phyloP scores from a whole-genome alignment of 176 grass and related monocot genomes.

The Aegilops tauschii region DNA sequence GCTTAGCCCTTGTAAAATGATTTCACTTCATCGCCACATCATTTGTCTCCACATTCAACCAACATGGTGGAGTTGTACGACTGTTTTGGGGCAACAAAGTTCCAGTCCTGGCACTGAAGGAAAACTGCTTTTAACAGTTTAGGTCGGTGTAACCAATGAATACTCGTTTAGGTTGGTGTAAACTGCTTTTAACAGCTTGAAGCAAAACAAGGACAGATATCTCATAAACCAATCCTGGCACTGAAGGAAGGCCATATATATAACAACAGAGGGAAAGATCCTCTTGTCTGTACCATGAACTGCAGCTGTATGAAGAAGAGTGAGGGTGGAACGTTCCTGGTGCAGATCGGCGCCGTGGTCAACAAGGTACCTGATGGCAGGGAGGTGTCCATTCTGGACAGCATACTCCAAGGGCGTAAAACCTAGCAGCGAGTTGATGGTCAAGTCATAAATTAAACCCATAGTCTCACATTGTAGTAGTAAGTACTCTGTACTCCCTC shows the following conservation, averaged over 20 bases:
- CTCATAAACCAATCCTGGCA: too few relatives aligned
- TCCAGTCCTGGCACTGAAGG: too few relatives aligned
- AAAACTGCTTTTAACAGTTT: too few relatives aligned
- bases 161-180: too few relatives aligned
- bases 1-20: neutral
- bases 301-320: slow-evolving; percentile 11
- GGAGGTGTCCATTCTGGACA: neutral
- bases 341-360: slow-evolving; percentile 32
- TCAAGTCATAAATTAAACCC: too few relatives aligned
- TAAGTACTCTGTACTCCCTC: too few relatives aligned
- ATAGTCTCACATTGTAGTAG: too few relatives aligned
- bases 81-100: too few relatives aligned
- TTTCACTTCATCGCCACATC: neutral
- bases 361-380: slow-evolving; percentile 12
- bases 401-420: slow-evolving; percentile 8
- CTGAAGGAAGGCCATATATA: neutral
- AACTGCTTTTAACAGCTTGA: too few relatives aligned
- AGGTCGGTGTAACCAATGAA: too few relatives aligned
- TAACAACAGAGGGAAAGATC: neutral
- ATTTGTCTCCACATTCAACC: neutral
- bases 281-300: neutral
- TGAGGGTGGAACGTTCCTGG: neutral
- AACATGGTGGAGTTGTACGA: neutral
- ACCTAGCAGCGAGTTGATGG: neutral
- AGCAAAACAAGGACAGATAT: neutral